Conservation (phyloP, 2,329 filamentous ascomycete species). For the Trichoderma lentiforme region DNA sequence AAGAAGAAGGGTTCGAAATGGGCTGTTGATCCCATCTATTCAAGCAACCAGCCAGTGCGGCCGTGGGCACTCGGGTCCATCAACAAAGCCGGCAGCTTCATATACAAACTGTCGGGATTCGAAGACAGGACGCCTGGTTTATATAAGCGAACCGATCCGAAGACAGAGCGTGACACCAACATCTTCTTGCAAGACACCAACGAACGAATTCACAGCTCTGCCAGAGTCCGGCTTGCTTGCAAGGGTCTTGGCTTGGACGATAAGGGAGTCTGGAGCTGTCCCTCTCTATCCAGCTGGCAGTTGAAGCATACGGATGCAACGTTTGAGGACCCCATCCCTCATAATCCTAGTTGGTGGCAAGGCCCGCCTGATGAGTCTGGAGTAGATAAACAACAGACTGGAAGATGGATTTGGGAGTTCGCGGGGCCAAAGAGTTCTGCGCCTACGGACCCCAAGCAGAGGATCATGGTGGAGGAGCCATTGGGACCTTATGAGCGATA, state of each 20-base stretch:
- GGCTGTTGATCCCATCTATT: conserved; percentile 48
- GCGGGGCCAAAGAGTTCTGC: conserved; percentile 41
- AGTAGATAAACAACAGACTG: conserved; percentile 26
- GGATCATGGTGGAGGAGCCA: conserved; percentile 50
- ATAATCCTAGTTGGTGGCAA: conserved; percentile 33
- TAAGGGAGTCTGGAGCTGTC: conserved; percentile 43
- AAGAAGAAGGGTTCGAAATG: conserved; percentile 31
- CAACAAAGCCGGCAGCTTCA: conserved; percentile 34
- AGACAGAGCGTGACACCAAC: conserved; percentile 34
- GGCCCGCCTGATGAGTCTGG: conserved; percentile 24
- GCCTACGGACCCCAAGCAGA: conserved; percentile 37
- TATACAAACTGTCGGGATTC: conserved; percentile 45
- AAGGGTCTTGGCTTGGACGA: conserved; percentile 51
- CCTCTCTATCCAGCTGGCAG: conserved; percentile 45
- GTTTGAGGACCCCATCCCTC: conserved; percentile 36
- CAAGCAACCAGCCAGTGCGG: conserved; percentile 45
- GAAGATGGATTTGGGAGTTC: conserved; percentile 55
- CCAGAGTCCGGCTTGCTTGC: conserved; percentile 51
- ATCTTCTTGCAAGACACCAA: conserved; percentile 50
- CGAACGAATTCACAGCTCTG: conserved; percentile 54
- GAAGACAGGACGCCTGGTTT: conserved; percentile 46
- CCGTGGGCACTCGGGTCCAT: conserved; percentile 49
- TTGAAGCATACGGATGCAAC: conserved; percentile 35
- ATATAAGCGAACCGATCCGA: conserved; percentile 44
- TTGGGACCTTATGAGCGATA: conserved; percentile 52